Percentiles rank a stretch among this genome's conserved stretches.
Evolutionary conservation across 768 basidiomycete genomes (phyloP).

Genomic region (Tulasnella sp.): DNA sequence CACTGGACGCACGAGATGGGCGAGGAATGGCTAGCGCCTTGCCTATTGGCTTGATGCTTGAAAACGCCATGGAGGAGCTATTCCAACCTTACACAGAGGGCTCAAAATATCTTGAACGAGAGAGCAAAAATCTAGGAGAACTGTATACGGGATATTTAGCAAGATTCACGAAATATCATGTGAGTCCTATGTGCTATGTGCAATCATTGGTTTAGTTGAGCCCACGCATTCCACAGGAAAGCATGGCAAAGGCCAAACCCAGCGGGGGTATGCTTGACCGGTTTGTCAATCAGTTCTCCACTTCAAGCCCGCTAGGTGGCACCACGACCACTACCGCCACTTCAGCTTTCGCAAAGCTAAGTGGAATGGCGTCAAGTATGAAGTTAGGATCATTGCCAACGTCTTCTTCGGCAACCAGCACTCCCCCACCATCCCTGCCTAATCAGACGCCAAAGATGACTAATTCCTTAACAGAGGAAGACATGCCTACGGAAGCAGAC

Average conservation of each 20-base stretch:
- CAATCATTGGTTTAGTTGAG: background rate
- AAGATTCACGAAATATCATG: slow-evolving; percentile 80
- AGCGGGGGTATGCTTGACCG: slow-evolving; percentile 66
- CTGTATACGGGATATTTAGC: slow-evolving; percentile 62
- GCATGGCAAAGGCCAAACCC: slow-evolving; percentile 53
- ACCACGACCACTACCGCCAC: slow-evolving; percentile 24
- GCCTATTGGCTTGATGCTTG: slow-evolving; percentile 76
- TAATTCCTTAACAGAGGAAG: background rate
- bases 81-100: slow-evolving; percentile 92
- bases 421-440: background rate
- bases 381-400: slow-evolving; percentile 1
- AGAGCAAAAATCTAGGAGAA: slow-evolving; percentile 68
- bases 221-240: slow-evolving; percentile 31
- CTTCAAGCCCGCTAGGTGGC: slow-evolving; percentile 40
- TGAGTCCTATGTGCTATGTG: slow-evolving; percentile 28
- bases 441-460: background rate
- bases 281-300: slow-evolving; percentile 78
- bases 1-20: slow-evolving; percentile 8
- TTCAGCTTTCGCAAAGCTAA: slow-evolving; percentile 18
- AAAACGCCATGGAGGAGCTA: slow-evolving; percentile 88
- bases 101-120: slow-evolving; percentile 79
- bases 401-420: background rate
- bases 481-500: slow-evolving; percentile 47
- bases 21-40: slow-evolving; percentile 30
- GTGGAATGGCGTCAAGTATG: slow-evolving; percentile 15